phyloP scores from a whole-genome alignment of 2,329 filamentous ascomycete genomes.

The Colletotrichum neosansevieriae region DNA sequence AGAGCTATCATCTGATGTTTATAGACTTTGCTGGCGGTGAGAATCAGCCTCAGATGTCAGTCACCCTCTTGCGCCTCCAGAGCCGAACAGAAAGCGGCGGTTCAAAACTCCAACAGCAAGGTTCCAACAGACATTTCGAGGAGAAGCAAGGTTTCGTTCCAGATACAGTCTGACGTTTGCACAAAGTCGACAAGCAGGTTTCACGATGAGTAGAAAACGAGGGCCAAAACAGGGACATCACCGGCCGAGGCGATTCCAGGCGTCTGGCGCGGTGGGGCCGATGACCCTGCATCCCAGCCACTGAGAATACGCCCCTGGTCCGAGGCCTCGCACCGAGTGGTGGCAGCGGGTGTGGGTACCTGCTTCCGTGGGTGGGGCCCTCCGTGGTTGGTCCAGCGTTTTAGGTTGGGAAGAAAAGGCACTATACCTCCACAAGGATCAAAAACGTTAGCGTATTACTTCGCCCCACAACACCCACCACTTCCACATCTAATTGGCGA shows the following conservation, averaged over 20 bases:
- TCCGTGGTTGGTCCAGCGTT: not conserved
- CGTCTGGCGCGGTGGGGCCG: constrained; percentile 12
- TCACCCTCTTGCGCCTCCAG: not conserved
- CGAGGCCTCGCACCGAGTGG: constrained; percentile 10
- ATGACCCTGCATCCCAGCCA: constrained; percentile 33
- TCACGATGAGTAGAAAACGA: constrained; percentile 15
- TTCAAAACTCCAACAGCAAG: not conserved
- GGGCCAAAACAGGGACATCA: not conserved
- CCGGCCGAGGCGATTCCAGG: constrained; percentile 5
- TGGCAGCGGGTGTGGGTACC: constrained; percentile 15
- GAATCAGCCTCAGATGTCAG: not conserved
- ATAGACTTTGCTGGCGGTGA: constrained; percentile 13
- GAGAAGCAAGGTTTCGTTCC: not conserved
- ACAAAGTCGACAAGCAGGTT: constrained; percentile 9
- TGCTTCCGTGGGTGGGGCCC: constrained; percentile 13
- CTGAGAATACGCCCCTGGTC: constrained; percentile 24
- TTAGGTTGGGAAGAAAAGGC: no score
- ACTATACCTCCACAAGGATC: no score
- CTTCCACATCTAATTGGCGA: no score
- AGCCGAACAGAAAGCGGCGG: not conserved
- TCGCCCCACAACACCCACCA: no score
- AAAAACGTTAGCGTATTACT: no score
- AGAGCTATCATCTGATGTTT: constrained; percentile 14
- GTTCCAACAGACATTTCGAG: no score
- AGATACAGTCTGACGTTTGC: not conserved